Percentiles rank a stretch among this genome's conserved stretches.
Evolutionary conservation across 768 basidiomycete genomes (phyloP).

Genomic region (Clavulina sp.): DNA sequence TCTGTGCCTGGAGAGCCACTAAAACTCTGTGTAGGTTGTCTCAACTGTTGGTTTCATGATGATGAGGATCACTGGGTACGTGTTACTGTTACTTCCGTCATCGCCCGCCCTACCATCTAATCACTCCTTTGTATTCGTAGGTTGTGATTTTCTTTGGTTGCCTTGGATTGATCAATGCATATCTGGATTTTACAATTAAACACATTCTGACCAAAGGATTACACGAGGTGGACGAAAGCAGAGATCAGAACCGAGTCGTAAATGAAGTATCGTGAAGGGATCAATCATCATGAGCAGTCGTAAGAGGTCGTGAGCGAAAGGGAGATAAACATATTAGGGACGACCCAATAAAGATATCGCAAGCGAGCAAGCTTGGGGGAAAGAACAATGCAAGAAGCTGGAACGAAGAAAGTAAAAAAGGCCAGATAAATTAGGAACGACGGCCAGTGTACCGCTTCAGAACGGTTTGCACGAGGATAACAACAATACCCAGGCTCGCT

Average conservation of each 20-base stretch:
- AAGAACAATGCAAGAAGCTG: neutral
- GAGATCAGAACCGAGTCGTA: neutral
- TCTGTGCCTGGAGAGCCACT: neutral
- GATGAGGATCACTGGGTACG: constrained; percentile 56
- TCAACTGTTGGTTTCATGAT: constrained; percentile 70
- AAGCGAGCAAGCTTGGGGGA: neutral
- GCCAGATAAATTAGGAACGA: neutral
- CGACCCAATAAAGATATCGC: neutral
- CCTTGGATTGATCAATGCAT: too few species aligned
- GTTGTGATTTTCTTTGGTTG: too few species aligned
- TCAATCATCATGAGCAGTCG: neutral
- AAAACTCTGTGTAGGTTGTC: constrained; percentile 45
- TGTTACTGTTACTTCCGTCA: neutral
- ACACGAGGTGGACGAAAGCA: too few species aligned
- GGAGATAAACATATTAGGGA: neutral
- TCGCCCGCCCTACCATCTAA: too few species aligned
- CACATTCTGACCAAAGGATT: too few species aligned
- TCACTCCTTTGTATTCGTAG: too few species aligned
- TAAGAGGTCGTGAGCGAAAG: too few species aligned
- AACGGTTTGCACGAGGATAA: constrained; percentile 6
- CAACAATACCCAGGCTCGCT: constrained; percentile 7
- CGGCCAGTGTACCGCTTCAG: constrained; percentile 5
- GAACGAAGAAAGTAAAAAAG: neutral
- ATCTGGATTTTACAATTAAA: too few species aligned
- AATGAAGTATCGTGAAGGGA: neutral